These are phyloP conservation scores for Boechera divaricarpa DNA, from an alignment of 345 rosid genomes.

Conservation along the genomic window DNA sequence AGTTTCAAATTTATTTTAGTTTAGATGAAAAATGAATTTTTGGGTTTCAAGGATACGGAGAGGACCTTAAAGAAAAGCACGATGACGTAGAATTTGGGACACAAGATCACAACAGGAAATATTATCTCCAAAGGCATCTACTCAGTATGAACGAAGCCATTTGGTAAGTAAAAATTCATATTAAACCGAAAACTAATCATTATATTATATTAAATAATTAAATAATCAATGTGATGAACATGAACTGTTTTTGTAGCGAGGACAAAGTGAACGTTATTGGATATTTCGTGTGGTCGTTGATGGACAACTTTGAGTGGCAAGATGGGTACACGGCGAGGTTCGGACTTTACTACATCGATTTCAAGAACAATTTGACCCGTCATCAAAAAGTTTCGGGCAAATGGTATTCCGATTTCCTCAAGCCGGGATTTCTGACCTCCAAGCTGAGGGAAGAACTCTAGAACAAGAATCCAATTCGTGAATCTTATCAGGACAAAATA, in stretches of 20 bases:
- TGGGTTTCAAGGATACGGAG: slow-evolving; percentile 38
- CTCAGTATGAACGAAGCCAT: no score
- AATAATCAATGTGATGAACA: not conserved
- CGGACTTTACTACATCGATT: slow-evolving; percentile 39
- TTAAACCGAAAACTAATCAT: no score
- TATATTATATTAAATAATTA: no score
- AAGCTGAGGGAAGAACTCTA: slow-evolving; percentile 40
- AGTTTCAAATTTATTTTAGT: not conserved
- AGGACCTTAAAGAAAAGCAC: slow-evolving; percentile 21
- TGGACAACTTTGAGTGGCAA: slow-evolving; percentile 49
- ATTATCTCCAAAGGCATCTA: no score
- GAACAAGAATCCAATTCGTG: slow-evolving; percentile 18
- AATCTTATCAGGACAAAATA: not conserved
- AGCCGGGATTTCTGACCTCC: not conserved
- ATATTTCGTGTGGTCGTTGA: slow-evolving; percentile 40
- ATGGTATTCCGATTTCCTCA: slow-evolving; percentile 40
- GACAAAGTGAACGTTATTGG: slow-evolving; percentile 45
- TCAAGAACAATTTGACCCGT: slow-evolving; percentile 38
- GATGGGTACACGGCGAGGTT: slow-evolving; percentile 41
- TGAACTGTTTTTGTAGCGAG: slow-evolving; percentile 13
- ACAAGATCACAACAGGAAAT: no score
- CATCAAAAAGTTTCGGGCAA: slow-evolving; percentile 37
- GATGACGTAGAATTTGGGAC: slow-evolving; percentile 19
- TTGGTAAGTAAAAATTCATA: no score
- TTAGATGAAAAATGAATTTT: not conserved